These are phyloP conservation scores for Amaranthus tricolor DNA, from an alignment of 179 eudicot species.

Conservation along the genomic window DNA sequence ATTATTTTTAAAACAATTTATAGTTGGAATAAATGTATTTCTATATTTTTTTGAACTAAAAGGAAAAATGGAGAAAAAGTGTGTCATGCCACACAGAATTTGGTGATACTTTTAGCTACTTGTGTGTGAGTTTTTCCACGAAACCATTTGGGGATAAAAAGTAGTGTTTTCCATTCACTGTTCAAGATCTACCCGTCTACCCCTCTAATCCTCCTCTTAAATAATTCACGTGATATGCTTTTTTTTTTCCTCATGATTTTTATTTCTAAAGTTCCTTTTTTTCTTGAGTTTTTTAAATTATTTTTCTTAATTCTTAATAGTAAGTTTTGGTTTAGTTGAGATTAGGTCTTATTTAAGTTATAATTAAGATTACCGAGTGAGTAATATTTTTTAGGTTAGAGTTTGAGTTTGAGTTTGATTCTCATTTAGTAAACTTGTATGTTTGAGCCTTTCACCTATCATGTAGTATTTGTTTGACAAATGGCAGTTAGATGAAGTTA, in stretches of 20 bases:
- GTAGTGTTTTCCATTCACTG: conserved; percentile 24
- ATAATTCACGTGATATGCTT: conserved; percentile 27
- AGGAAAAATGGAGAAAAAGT: not conserved
- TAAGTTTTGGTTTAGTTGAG: no score
- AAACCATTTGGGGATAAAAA: conserved; percentile 20
- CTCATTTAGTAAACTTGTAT: no score
- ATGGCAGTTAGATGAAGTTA: no score
- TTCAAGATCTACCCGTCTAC: conserved; percentile 18
- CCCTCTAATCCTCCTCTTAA: conserved; percentile 5
- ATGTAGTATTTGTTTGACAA: no score
- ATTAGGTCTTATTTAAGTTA: no score
- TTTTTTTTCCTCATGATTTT: not conserved
- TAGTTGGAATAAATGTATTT: not conserved
- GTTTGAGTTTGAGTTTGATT: no score
- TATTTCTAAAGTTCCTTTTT: not conserved
- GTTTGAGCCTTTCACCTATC: no score
- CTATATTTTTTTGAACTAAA: not conserved
- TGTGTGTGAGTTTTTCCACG: conserved; percentile 25
- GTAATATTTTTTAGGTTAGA: no score
- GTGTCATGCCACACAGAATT: conserved; percentile 2
- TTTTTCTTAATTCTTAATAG: no score
- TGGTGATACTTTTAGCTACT: conserved; percentile 18
- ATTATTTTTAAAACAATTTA: no score
- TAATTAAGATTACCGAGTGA: no score
- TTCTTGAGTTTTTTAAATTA: not conserved